These are phyloP conservation scores for Sarcomyxa edulis DNA, from an alignment of 768 basidiomycete genomes.

Conservation along the genomic window DNA sequence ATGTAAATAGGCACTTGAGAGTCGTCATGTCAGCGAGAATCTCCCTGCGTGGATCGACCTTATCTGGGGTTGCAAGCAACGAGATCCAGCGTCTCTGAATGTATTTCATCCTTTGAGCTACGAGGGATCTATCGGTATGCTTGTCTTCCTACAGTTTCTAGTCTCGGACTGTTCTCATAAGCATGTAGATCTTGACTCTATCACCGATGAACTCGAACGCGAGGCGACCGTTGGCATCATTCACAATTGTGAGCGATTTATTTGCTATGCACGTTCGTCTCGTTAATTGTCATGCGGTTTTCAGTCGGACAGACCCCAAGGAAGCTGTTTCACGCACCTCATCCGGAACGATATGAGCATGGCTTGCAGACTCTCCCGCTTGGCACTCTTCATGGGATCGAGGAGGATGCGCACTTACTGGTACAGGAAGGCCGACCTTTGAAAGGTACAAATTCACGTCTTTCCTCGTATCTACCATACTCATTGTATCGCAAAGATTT, in stretches of 20 bases:
- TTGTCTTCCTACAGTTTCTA: neutral
- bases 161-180: slow-evolving; percentile 19
- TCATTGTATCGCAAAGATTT: slow-evolving; percentile 36
- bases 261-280: neutral
- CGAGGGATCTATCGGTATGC: slow-evolving; percentile 77
- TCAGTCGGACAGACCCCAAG: slow-evolving; percentile 89
- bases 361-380: slow-evolving; percentile 71
- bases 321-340: slow-evolving; percentile 73
- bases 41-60: slow-evolving; percentile 91
- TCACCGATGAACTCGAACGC: slow-evolving; percentile 80
- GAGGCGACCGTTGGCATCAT: slow-evolving; percentile 94
- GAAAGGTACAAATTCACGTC: slow-evolving; percentile 37
- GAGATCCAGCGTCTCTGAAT: slow-evolving; percentile 70
- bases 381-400: slow-evolving; percentile 68
- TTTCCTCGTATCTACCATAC: slow-evolving; percentile 1
- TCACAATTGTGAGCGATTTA: slow-evolving; percentile 67
- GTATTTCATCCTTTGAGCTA: slow-evolving; percentile 93
- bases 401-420: slow-evolving; percentile 76
- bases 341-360: slow-evolving; percentile 70
- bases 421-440: slow-evolving; percentile 49
- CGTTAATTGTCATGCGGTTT: slow-evolving; percentile 2
- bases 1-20: slow-evolving; percentile 75
- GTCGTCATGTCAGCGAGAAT: slow-evolving; percentile 77
- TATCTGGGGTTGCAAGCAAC: slow-evolving; percentile 87
- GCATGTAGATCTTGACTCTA: slow-evolving; percentile 86